Evolutionary conservation across 2,329 filamentous ascomycete species (phyloP).

Genomic region (Ceratocystis destructans): DNA sequence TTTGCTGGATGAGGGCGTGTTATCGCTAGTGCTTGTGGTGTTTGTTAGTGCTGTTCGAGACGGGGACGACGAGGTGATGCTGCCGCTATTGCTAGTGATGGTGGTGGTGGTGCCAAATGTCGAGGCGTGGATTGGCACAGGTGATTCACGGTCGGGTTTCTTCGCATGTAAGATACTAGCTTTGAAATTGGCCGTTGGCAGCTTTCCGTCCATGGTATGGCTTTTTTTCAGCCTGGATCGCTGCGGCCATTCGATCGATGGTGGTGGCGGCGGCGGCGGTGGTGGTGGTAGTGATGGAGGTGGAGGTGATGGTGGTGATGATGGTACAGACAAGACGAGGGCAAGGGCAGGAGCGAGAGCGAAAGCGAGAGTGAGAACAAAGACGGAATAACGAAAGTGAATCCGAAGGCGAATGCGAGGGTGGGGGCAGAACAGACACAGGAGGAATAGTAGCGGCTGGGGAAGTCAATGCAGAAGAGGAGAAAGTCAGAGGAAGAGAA

Average conservation of each 20-base stretch:
- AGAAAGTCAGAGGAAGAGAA: constrained; percentile 12
- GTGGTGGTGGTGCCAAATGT: not conserved
- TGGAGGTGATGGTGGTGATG: constrained; percentile 4
- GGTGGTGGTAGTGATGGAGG: not conserved
- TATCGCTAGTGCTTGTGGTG: not conserved
- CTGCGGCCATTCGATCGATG: constrained; percentile 16
- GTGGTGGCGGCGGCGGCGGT: constrained; percentile 7
- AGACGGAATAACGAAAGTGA: not conserved
- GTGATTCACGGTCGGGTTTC: not conserved
- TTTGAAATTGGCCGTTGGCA: constrained; percentile 15
- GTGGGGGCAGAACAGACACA: not conserved
- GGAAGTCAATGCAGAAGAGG: not conserved
- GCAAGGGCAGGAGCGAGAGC: not conserved
- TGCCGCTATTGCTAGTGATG: not conserved
- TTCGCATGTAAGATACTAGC: constrained; percentile 11
- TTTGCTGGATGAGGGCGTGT: not conserved
- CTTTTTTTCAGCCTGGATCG: constrained; percentile 3
- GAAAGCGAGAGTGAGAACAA: constrained; percentile 2
- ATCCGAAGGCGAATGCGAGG: constrained; percentile 5
- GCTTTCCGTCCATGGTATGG: constrained; percentile 18
- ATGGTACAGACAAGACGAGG: constrained; percentile 1
- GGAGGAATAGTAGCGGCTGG: not conserved
- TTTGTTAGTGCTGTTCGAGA: constrained; percentile 7
- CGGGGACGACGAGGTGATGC: constrained; percentile 13
- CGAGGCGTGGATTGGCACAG: not conserved